Evolutionary conservation across 1,284 basidiomycete species (phyloP), one percentile per base, ranked within the genome.

Genomic region (Apiotrichum gracile): DNA sequence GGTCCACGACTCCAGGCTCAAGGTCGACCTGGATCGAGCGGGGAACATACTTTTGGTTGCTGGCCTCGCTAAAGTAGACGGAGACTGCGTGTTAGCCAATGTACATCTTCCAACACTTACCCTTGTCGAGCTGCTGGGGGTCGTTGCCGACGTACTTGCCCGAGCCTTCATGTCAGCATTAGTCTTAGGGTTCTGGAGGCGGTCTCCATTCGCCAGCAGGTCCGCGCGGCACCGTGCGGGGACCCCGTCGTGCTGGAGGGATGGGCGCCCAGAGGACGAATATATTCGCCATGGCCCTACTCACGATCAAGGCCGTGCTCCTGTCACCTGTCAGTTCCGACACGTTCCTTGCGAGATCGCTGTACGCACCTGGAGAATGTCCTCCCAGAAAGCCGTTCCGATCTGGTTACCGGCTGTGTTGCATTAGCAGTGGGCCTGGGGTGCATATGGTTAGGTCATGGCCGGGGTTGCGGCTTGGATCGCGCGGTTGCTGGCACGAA

Each of bases 11-110:
- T 27, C 89, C 88, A n/a, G 85, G 80, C 74, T 97, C 92, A 49
- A 97, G 78, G 78, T 97, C 92, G 65, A 97, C 78, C 68, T 92
- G 87, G 31, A 93, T 83, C 62, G 88, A 91, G 50, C 92, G 83
- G n/a, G 92, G 92, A n/a, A 97, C 90, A 62, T 89, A 93, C 62
- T 70, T 70, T 37, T 58, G 48, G 53, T 68, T 69, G 17, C 61
- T 53, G 3, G 70, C 70, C 64, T 77, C 75, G 62, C 65, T 69
- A 58, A 74, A 77, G 69, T 77, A 77, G 47, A 77, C 75, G 48
- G 65, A 66, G 54, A 75, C 67, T 68, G 33, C 13, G 4, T 24
- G 43, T 26, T 35, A 12, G 16, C 19, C 8, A 10, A 9, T 25
- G 19, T 13, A 16, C 25, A 5, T 13, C n/a, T 5, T 3, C 5